Conservation (phyloP, 2,329 filamentous ascomycete species). For the Colletotrichum orchidophilum region DNA sequence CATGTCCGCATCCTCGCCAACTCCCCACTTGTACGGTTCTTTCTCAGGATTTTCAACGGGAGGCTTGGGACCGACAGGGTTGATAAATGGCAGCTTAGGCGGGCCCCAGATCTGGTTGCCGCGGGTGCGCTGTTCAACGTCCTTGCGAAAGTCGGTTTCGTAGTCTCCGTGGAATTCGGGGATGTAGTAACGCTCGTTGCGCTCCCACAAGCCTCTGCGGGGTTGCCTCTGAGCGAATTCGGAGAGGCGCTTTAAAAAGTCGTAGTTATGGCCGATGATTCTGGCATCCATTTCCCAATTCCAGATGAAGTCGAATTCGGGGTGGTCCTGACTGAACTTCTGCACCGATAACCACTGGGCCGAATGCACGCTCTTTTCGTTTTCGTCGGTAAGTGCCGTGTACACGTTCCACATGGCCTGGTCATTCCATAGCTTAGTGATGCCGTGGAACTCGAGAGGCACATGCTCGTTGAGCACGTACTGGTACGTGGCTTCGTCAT, state of each 20-base stretch:
- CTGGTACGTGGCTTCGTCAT: slow-evolving; percentile 67
- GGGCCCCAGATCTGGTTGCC: slow-evolving; percentile 74
- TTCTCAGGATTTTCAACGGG: slow-evolving; percentile 64
- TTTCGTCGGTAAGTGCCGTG: slow-evolving; percentile 73
- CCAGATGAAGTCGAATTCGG: slow-evolving; percentile 84
- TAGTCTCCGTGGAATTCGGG: slow-evolving; percentile 74
- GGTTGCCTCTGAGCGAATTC: slow-evolving; percentile 74
- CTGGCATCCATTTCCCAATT: slow-evolving; percentile 89
- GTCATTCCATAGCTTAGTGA: slow-evolving; percentile 80
- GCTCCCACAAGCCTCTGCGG: slow-evolving; percentile 78
- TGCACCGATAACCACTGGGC: slow-evolving; percentile 79
- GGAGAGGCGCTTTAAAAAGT: slow-evolving; percentile 74
- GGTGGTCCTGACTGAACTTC: slow-evolving; percentile 78
- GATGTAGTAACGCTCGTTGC: slow-evolving; percentile 78
- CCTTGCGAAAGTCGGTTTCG: slow-evolving; percentile 71
- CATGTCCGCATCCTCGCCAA: slow-evolving; percentile 79
- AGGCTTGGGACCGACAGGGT: slow-evolving; percentile 70
- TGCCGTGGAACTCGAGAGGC: slow-evolving; percentile 74
- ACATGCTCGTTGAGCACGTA: slow-evolving; percentile 69
- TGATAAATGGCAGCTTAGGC: slow-evolving; percentile 65
- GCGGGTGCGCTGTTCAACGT: slow-evolving; percentile 64
- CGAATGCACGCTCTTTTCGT: slow-evolving; percentile 63
- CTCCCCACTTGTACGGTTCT: slow-evolving; percentile 80
- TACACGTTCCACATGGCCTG: slow-evolving; percentile 80
- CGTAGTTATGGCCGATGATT: slow-evolving; percentile 83